These are phyloP conservation scores for Hanseniaspora thailandica DNA, from an alignment of 805 yeast genomes.

Conservation along the genomic window DNA sequence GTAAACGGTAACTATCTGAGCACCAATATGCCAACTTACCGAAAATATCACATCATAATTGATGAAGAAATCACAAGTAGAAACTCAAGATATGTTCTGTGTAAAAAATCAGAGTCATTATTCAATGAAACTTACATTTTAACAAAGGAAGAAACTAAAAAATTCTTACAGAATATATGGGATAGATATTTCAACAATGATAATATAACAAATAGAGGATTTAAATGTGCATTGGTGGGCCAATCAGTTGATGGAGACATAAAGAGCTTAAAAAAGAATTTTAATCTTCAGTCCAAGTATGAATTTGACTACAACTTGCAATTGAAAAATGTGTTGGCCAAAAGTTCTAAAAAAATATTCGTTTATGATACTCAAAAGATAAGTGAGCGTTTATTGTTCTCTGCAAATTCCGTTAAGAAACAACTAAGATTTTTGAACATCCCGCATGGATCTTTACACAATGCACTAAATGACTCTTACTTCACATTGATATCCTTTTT, in stretches of 20 bases:
- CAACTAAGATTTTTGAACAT: slow-evolving; percentile 36
- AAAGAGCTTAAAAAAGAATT: slow-evolving; percentile 33
- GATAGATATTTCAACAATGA: slow-evolving; percentile 33
- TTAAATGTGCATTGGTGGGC: slow-evolving; percentile 40
- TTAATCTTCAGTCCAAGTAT: background rate
- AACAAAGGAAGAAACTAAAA: slow-evolving; percentile 29
- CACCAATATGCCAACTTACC: background rate
- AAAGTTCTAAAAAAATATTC: slow-evolving; percentile 4
- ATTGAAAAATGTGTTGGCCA: background rate
- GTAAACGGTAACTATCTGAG: slow-evolving; percentile 22
- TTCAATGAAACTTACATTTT: slow-evolving; percentile 40
- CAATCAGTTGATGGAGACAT: slow-evolving; percentile 49
- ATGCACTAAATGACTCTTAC: slow-evolving; percentile 63
- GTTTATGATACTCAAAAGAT: slow-evolving; percentile 41
- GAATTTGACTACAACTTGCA: background rate
- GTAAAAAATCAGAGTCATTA: slow-evolving; percentile 40
- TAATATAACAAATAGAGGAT: slow-evolving; percentile 22
- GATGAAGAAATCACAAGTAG: slow-evolving; percentile 33
- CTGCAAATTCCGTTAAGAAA: slow-evolving; percentile 6
- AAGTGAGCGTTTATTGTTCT: slow-evolving; percentile 28
- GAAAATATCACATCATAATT: slow-evolving; percentile 33
- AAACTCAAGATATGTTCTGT: slow-evolving; percentile 46
- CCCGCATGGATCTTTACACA: slow-evolving; percentile 52
- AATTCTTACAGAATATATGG: slow-evolving; percentile 34
- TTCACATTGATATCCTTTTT: slow-evolving; percentile 45